Conservation (phyloP, 805 yeast species). For the Lipomyces spencermartinsiae region DNA sequence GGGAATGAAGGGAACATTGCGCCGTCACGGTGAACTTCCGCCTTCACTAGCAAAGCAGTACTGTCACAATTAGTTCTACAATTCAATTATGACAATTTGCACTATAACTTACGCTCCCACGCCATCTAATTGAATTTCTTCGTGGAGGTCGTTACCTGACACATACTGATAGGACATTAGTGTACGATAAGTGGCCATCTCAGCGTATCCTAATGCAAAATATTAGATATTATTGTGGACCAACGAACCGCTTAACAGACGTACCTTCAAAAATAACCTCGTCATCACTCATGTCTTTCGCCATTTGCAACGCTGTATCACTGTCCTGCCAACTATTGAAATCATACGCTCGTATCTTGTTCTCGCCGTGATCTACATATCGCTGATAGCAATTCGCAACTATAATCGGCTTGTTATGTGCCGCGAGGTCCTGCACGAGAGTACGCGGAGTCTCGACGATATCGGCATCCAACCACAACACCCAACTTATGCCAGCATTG, state of each 20-base stretch:
- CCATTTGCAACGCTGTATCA: conserved; percentile 79
- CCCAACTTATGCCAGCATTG: conserved; percentile 92
- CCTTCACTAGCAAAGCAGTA: conserved; percentile 92
- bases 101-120: conserved; percentile 67
- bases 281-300: conserved; percentile 75
- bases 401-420: conserved; percentile 83
- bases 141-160: conserved; percentile 62
- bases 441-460: conserved; percentile 85
- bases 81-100: not conserved
- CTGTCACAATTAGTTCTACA: conserved; percentile 44
- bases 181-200: conserved; percentile 91
- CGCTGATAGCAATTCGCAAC: conserved; percentile 95
- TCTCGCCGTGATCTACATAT: conserved; percentile 63
- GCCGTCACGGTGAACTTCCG: conserved; percentile 98
- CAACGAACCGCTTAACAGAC: not conserved
- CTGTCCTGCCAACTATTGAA: conserved; percentile 85
- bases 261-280: conserved; percentile 91
- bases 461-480: conserved; percentile 95
- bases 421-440: conserved; percentile 83
- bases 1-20: conserved; percentile 99
- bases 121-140: conserved; percentile 89
- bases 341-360: conserved; percentile 84
- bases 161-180: conserved; percentile 88
- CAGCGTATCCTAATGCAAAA: conserved; percentile 58
- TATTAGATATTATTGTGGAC: not conserved